Evolutionary conservation across 306 rosid genomes (phyloP).

Genomic region (Argentina anserina): DNA sequence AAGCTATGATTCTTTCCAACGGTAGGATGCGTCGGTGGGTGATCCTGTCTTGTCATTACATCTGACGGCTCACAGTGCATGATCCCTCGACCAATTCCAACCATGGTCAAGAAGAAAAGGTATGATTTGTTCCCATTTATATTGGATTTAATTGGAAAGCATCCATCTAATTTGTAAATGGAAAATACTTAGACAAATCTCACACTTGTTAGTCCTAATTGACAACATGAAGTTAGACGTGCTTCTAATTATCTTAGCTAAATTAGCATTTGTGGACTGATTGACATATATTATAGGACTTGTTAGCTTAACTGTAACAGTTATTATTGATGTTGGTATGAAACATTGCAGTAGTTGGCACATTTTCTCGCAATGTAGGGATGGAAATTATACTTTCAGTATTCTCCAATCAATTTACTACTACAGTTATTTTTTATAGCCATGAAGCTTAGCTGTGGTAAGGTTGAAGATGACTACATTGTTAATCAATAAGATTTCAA

Average conservation of each 20-base stretch:
- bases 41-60: background rate
- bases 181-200: background rate
- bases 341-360: background rate
- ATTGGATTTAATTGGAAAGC: background rate
- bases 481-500: too few species aligned
- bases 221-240: background rate
- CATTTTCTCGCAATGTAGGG: background rate
- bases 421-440: background rate
- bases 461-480: background rate
- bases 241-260: too few species aligned
- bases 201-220: background rate
- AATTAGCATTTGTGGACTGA: background rate
- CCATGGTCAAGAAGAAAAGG: background rate
- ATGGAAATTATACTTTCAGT: too few species aligned
- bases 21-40: slow-evolving; percentile 22
- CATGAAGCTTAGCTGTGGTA: too few species aligned
- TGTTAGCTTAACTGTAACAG: too few species aligned
- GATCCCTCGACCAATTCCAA: background rate
- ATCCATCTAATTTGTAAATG: background rate
- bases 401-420: background rate
- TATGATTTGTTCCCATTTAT: background rate
- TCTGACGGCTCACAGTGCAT: background rate
- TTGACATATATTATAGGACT: background rate
- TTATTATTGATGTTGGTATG: too few species aligned
- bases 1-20: background rate